Base-by-base conservation (phyloP, 441 rosid species). In the Rhodomyrtus psidioides region DNA sequence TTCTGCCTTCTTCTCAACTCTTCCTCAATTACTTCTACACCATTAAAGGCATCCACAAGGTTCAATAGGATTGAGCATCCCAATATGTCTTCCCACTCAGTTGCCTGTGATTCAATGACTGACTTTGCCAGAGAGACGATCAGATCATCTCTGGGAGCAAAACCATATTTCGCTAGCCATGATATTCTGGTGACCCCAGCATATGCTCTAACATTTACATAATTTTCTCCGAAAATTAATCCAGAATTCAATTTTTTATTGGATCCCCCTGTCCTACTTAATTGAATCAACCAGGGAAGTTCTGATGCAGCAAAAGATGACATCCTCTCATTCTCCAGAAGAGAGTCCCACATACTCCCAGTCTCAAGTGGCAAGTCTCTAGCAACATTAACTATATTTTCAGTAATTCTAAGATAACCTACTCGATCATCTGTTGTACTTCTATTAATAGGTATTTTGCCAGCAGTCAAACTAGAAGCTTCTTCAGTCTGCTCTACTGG, bases 261-360 rank as follows among this genome's bases (percentile, higher is more conserved):
- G 82, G 89, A 60, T 62, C 90, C 91, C 70, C 87, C 88, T 89
- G 94, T 90, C 89, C 89, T 88, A 89, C 93, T 93, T 91, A 98
- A 88, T 90, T 94, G 93, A 89, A 95, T 95, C 93, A 98, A 90
- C 99, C 99, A 95, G 42, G 99, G 99, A 89, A 96, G 96, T 86
- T 94, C 93, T 83, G 91, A 86, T 85, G 95, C 92, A 88, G 96
- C 93, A 91, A 98, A 96, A 49, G 97, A 94, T 54, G 91, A 90
- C 83, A 94, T 86, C 91, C 95, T 98, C 86, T 96, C 98, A 89
- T 95, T 94, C 88, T 96, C 98, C 85, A 76, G 89, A 87, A 94
- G 89, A 55, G 91, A 90, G 58, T 93, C 98, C 93, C 96, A 90
- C 91, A 91, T 90, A 58, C 88, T 86, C 83, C 92, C 94, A 86